Evolutionary conservation across 805 yeast species (phyloP).

Genomic region (Barnettozyma populi): DNA sequence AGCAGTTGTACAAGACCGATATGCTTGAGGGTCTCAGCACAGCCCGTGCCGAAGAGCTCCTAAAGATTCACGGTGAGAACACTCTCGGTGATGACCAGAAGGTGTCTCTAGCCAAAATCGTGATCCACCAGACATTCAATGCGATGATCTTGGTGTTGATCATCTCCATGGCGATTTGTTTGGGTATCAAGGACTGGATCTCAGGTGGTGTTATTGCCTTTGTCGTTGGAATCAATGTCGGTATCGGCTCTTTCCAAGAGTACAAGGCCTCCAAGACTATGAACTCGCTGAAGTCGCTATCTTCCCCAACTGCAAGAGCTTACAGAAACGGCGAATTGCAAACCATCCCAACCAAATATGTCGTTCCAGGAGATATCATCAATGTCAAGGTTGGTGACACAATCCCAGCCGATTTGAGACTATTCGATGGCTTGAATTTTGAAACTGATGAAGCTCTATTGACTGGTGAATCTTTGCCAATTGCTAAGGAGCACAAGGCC

Average conservation of each 20-base stretch:
- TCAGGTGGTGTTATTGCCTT: conserved; percentile 77
- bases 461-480: conserved; percentile 63
- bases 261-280: conserved; percentile 72
- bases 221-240: conserved; percentile 58
- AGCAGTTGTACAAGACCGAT: conserved; percentile 36
- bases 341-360: conserved; percentile 54
- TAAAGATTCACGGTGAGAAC: conserved; percentile 48
- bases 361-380: conserved; percentile 72
- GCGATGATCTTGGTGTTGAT: conserved; percentile 75
- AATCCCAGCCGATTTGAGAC: conserved; percentile 67
- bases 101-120: conserved; percentile 47
- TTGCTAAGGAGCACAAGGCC: conserved; percentile 44
- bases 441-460: conserved; percentile 67
- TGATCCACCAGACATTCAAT: conserved; percentile 64
- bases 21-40: conserved; percentile 42
- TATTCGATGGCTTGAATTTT: conserved; percentile 52
- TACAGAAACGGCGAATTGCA: conserved; percentile 53
- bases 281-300: conserved; percentile 62
- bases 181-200: conserved; percentile 73
- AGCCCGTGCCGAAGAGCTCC: conserved; percentile 27
- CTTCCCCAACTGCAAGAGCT: conserved; percentile 68
- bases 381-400: conserved; percentile 66
- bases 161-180: conserved; percentile 63
- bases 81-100: conserved; percentile 54
- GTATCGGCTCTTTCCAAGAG: conserved; percentile 67